Evolutionary conservation across 768 basidiomycete genomes (phyloP), one percentile per base, ranked within the genome.

Genomic region (Boletus rubroflammeus): DNA sequence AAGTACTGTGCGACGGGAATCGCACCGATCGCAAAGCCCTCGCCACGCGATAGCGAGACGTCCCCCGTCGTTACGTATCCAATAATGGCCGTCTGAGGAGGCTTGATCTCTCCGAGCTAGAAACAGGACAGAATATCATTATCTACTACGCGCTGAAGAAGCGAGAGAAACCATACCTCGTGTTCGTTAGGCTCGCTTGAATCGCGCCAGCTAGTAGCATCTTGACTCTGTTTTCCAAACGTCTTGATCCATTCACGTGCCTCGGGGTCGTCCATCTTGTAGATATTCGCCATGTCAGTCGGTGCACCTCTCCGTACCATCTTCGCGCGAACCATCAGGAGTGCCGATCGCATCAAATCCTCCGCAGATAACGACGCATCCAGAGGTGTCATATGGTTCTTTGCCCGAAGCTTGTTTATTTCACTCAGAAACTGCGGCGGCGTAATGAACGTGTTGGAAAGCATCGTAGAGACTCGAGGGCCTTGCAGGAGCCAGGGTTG

Each of bases 1-100:
- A 86, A 59, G 34, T 84, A 72, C 50, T 72, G 72, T 26, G 68
- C 62, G 13, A 94, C 65, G 3, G 90, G 75, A 17, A 98, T 71
- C 0, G 85, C 82, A 17, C 85, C 96, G 13, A 97, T 76, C 3
- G 82, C 94, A 61, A 83, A 82, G 0, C 91, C 93, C 54, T 80
- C 73, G 0, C 95, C 95, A 28, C 84, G 80, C 0, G 83, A 78
- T 8, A 98, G 77, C 2, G 94, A 95, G 66, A 81, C 88, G 55
- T 84, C 85, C 0, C 94, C 95, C 3, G 89, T 86, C 0, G 93
- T 92, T 19, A 93, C 78, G 62, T 89, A 90, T 0, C 96, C 95
- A 49, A 96, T 82, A 25, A 90, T 76, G 3, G 71, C 65, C 3
- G 73, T 66, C 44, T 75, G 64, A 2, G 73, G 62, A 6, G 83